Base-by-base conservation (phyloP, 2,329 filamentous ascomycete species). In the Alternaria sp. region DNA sequence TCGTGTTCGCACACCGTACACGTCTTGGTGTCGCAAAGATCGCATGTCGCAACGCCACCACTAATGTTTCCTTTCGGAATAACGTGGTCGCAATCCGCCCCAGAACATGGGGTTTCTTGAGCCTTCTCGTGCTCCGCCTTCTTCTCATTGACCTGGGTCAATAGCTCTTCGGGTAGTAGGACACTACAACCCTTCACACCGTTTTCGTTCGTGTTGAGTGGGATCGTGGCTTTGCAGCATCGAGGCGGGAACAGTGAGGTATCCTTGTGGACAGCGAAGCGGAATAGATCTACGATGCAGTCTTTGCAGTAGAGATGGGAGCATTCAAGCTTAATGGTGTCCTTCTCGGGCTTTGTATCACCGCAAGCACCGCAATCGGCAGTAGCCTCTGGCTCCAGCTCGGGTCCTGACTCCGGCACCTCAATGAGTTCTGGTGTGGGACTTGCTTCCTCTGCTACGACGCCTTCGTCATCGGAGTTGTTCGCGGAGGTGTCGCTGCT, bases 241-340 rank as follows among this genome's bases (percentile, higher is more conserved):
- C 68, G 66, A 2, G 74, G 74, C 5, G 74, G 75, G 43, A 77
- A 77, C 3, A 75, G 62, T 2, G 55, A 54, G 4, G 66, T 62
- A 32, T 75, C 40, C 12, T 43, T 43, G 40, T 43, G 40, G 17
- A 43, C n/a, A 19, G 40, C 40, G 40, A 40, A 19, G 17, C 6
- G 6, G 13, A 54, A 54, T 3, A 54, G 19, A 6, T 36, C 30
- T n/a, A 43, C 1, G 1, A 43, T 19, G 9, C 40, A 43, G 40
- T 43, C 17, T 4, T 19, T n/a, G 5, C 51, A 54, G 30, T 54
- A 54, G 1, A n/a, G 10, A 15, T 54, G 51, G 7, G 15, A 25
- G 30, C 51, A 54, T 15, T 36, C 32, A 19, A 54, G 51, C 19
- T 54, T 15, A 6, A 44, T 54, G 15, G 51, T 54, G 13, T 21